phyloP scores from a whole-genome alignment of 495 filamentous ascomycete genomes.

The Trichoderma orchidacearum region DNA sequence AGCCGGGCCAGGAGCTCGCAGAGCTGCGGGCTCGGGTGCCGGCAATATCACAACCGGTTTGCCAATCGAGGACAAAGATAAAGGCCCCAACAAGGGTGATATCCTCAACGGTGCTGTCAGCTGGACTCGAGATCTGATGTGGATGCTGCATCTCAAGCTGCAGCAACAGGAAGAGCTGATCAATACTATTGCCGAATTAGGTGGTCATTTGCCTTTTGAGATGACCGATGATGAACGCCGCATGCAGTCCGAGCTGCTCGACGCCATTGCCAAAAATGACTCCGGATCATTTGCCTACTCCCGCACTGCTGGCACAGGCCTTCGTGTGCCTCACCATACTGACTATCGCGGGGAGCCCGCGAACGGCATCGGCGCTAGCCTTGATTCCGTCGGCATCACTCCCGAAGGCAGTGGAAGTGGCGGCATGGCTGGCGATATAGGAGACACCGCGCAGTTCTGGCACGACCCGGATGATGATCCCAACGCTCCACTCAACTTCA shows the following conservation, averaged over 20 bases:
- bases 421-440: slow-evolving; percentile 40
- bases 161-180: slow-evolving; percentile 78
- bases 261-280: slow-evolving; percentile 68
- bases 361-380: slow-evolving; percentile 37
- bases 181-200: slow-evolving; percentile 54
- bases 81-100: slow-evolving; percentile 96
- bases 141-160: slow-evolving; percentile 75
- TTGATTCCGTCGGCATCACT: slow-evolving; percentile 2
- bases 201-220: slow-evolving; percentile 66
- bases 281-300: slow-evolving; percentile 64
- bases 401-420: slow-evolving; percentile 16
- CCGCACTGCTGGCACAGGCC: slow-evolving; percentile 65
- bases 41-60: slow-evolving; percentile 85
- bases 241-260: slow-evolving; percentile 83
- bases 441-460: slow-evolving; percentile 53
- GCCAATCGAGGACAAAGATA: slow-evolving; percentile 92
- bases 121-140: slow-evolving; percentile 97
- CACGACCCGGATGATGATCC: slow-evolving; percentile 51
- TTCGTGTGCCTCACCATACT: slow-evolving; percentile 86
- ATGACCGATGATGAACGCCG: slow-evolving; percentile 84
- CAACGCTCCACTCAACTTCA: slow-evolving; percentile 51
- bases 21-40: slow-evolving; percentile 49
- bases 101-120: slow-evolving; percentile 94
- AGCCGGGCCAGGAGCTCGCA: slow-evolving; percentile 69
- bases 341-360: slow-evolving; percentile 74